Evolutionary conservation across 805 yeast genomes (phyloP), one percentile per base, ranked within the genome.

Genomic region (Teunomyces funiuensis): DNA sequence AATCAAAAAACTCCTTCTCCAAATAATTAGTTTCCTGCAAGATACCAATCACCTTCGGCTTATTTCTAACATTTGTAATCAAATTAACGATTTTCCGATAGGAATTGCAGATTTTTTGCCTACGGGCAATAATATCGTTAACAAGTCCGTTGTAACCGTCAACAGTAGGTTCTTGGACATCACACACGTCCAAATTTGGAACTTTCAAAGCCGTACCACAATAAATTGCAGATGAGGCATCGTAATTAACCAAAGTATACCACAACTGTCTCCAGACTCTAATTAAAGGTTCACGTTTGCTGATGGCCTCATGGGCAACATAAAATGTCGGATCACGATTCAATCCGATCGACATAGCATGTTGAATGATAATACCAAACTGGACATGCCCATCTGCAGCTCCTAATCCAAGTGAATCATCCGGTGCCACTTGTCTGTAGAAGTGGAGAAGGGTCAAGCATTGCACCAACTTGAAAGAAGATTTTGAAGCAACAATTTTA

Each of bases 351-450:
- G 71, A 57, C 31, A 65, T 38, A 0, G 75, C 73, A 40, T 69
- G 74, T 22, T 55, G 59, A 8, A 66, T 54, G 5, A 63, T 60
- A 2, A 62, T 55, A 0, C 73, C 72, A 36, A 69, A 59, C 16
- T 69, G 52, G 11, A 66, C 55, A 37, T 65, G 68, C 3, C 68
- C 61, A 45, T 71, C 74, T 0, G 65, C 57, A 6, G 71, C 67
- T 16, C 71, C 63, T 19, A 69, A 47, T 0, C 76, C 74, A 43
- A 61, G 70, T 41, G 69, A 59, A 47, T 71, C 75, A 40, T 66
- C 65, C 1, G 76, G 76, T 9, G 65, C 60, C 10, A 69, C 65
- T 28, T 54, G 57, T 14, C 68, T 43, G 46, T 68, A 70, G 40
- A 61, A 66, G 40, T 62, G 55, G 9, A 63, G 42, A 15, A 68